Percentiles rank a stretch among this genome's conserved stretches.
Evolutionary conservation across 257 asterid species (phyloP).

Genomic region (Penstemon barbatus): DNA sequence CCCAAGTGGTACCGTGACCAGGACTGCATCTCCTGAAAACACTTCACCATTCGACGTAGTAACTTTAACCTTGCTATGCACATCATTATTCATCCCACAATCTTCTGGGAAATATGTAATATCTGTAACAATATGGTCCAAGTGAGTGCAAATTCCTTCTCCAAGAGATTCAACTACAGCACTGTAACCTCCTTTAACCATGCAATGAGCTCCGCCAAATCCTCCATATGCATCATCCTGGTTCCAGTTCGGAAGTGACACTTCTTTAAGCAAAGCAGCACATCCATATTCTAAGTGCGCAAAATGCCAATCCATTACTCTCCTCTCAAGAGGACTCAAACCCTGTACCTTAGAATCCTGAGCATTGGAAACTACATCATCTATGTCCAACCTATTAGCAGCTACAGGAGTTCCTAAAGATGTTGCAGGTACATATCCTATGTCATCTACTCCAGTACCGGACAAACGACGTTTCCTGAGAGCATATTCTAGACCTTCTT

Average conservation of each 20-base stretch:
- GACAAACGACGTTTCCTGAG: constrained; percentile 53
- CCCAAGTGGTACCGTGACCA: constrained; percentile 92
- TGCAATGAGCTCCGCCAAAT: too few relatives aligned
- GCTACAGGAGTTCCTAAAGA: constrained; percentile 33
- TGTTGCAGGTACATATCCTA: constrained; percentile 34
- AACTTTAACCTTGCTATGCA: constrained; percentile 63
- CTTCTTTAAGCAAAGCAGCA: constrained; percentile 90
- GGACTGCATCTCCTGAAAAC: constrained; percentile 80
- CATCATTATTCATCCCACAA: constrained; percentile 31
- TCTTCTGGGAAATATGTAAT: too few relatives aligned
- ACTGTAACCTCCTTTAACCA: too few relatives aligned
- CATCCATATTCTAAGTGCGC: constrained; percentile 98
- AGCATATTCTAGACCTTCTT: constrained; percentile 88
- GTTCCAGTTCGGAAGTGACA: constrained; percentile 97
- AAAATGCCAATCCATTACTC: constrained; percentile 99
- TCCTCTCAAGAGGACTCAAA: constrained; percentile 85
- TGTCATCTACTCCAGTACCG: constrained; percentile 23
- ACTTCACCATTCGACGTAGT: constrained; percentile 69
- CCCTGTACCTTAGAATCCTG: constrained; percentile 40
- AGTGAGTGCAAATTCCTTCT: too few relatives aligned
- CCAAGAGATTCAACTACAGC: too few relatives aligned
- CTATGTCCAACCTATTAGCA: constrained; percentile 33
- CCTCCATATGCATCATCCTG: constrained; percentile 97
- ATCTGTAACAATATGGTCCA: too few relatives aligned
- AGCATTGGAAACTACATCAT: constrained; percentile 27